Base-by-base conservation (phyloP, 257 asterid genomes). In the Solanum chiquidenum region DNA sequence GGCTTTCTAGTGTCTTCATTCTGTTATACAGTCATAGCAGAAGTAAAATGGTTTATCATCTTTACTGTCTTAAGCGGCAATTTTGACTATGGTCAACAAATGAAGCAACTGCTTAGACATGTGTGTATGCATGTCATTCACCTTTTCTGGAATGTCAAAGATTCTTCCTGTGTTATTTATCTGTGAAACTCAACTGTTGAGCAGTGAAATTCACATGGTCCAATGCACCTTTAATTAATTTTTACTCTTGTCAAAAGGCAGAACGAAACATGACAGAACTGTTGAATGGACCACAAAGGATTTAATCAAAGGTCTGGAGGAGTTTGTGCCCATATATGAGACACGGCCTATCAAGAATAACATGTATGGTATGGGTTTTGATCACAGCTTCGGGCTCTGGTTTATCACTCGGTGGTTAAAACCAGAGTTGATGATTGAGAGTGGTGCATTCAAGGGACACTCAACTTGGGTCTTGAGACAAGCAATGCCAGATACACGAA, bases 321-420 rank as follows among this genome's bases (percentile, higher is more conserved):
- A 97, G 92, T 97, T 97, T 86, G 95, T 95, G 91, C 96, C 98
- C 29, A 93, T 97, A 80, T 97, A 96, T 77, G 97, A 95, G 91
- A 92, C 94, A 60, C 92, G 99, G 16, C 99, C 99, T 35, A 97
- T 97, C 72, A 93, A 93, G 91, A 96, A 97, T 91, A 97, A 96
- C 90, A 93, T 95, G 98, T 93, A 91, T 86, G 99, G 99, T 71
- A 97, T 97, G 99, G 99, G 99, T 83, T 95, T 97, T 86, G 99
- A 97, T 89, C 99, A 95, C 89, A 97, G 99, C 89, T 97, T 97
- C 77, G 99, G 99, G 76, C 99, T 97, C 84, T 96, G 99, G 99
- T 97, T 97, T 90, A 92, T 97, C 25, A 88, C 98, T 4, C 90
- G 91, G 83, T 96, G 98, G 98, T 90, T 97, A 91, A 92, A 94